Conservation (phyloP, 2,329 filamentous ascomycete genomes). For the Dryadomyces sulphureus region DNA sequence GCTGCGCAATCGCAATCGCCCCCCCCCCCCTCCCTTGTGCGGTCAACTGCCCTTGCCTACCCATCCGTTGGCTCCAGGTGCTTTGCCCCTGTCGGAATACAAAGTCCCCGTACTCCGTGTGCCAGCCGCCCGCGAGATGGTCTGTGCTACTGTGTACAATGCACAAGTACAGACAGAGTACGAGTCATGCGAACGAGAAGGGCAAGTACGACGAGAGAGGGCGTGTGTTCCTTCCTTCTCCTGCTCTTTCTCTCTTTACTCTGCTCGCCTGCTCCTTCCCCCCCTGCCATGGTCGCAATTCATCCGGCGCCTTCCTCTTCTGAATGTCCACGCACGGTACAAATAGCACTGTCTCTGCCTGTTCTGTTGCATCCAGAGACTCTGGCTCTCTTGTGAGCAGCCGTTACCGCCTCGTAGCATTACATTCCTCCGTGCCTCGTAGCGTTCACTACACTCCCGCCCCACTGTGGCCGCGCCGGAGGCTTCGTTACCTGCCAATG, state of each 20-base stretch:
- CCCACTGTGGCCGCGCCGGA: constrained; percentile 2
- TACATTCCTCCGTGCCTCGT: constrained; percentile 2
- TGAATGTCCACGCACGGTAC: neutral
- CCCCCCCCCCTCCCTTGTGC: neutral
- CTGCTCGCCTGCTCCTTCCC: neutral
- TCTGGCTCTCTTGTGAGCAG: neutral
- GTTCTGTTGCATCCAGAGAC: constrained; percentile 6
- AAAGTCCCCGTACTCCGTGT: neutral
- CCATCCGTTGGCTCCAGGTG: neutral
- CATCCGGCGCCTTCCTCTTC: neutral
- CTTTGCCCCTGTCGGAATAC: neutral
- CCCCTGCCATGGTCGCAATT: too few species aligned
- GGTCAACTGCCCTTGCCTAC: constrained; percentile 1
- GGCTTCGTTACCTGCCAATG: constrained; percentile 2
- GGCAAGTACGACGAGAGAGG: too few species aligned
- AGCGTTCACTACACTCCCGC: neutral
- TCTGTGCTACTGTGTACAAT: too few species aligned
- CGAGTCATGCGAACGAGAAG: too few species aligned
- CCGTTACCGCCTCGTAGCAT: too few species aligned
- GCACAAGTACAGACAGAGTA: too few species aligned
- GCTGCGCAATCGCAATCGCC: neutral
- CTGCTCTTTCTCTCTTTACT: neutral
- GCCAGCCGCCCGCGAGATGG: too few species aligned
- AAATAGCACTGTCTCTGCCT: neutral
- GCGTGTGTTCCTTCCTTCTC: neutral